A percentile compares a stretch with the other conserved stretches of the same genome.
phyloP scores from a whole-genome alignment of 352 stramenopile species.

The Phytopythium mirpurense region DNA sequence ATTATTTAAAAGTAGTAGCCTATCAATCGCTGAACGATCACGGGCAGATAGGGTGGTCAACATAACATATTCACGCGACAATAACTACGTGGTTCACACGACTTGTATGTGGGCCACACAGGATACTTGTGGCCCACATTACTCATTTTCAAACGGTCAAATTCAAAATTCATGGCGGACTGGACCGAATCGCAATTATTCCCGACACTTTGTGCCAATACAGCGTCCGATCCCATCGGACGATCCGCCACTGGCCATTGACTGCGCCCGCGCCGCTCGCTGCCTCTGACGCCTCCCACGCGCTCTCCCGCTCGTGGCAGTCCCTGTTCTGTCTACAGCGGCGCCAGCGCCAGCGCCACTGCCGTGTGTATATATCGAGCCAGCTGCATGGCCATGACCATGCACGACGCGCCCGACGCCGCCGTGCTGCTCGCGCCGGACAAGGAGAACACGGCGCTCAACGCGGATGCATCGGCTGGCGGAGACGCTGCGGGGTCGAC shows the following conservation, averaged over 20 bases:
- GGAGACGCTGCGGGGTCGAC: conserved; percentile 4
- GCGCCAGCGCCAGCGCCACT: not conserved
- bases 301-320: not conserved
- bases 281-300: not conserved
- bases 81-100: not conserved
- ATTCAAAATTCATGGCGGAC: not conserved
- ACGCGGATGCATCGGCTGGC: not conserved
- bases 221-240: not conserved
- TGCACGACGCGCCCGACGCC: conserved; percentile 18
- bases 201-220: too few species aligned
- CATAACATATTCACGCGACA: too few species aligned
- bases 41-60: too few species aligned
- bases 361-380: not conserved
- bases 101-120: not conserved
- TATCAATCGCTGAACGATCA: too few species aligned
- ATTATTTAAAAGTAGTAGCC: too few species aligned
- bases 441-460: conserved; percentile 24
- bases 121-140: not conserved
- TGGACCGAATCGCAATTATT: not conserved
- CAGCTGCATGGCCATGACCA: conserved; percentile 19
- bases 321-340: not conserved
- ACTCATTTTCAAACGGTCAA: too few species aligned
- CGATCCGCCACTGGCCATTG: not conserved
- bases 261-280: not conserved
- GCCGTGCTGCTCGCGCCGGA: conserved; percentile 7